phyloP scores from a whole-genome alignment of 73 alveolate species.

The Blepharisma japonicum region DNA sequence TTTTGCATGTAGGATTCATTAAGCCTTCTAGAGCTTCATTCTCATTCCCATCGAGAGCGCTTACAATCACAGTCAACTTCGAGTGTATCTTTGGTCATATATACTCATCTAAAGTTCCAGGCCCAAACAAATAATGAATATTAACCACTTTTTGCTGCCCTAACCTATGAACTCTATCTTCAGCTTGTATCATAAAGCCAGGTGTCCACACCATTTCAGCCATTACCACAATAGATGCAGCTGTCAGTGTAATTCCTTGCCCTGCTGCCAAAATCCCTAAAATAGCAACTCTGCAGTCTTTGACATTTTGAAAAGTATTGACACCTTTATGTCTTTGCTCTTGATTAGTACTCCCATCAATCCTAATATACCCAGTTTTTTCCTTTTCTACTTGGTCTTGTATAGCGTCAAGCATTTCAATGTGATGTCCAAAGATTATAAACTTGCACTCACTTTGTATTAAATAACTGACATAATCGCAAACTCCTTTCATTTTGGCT shows the following conservation, averaged over 20 bases:
- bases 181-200: slow-evolving; percentile 91
- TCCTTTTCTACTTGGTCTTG: slow-evolving; percentile 46
- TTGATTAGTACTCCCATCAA: slow-evolving; percentile 63
- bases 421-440: slow-evolving; percentile 85
- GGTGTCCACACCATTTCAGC: slow-evolving; percentile 97
- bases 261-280: slow-evolving; percentile 80
- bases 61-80: slow-evolving; percentile 47
- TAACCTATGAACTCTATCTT: slow-evolving; percentile 94
- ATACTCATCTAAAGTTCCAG: slow-evolving; percentile 75
- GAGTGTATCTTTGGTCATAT: slow-evolving; percentile 54
- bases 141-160: slow-evolving; percentile 84
- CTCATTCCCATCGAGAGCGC: slow-evolving; percentile 59
- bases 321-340: slow-evolving; percentile 67
- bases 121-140: slow-evolving; percentile 82
- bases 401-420: slow-evolving; percentile 57
- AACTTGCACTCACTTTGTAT: slow-evolving; percentile 74
- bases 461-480: slow-evolving; percentile 60
- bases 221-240: slow-evolving; percentile 86
- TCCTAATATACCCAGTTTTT: slow-evolving; percentile 56
- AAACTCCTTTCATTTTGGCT: slow-evolving; percentile 81
- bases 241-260: slow-evolving; percentile 89
- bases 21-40: slow-evolving; percentile 30
- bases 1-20: neutral
- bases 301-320: slow-evolving; percentile 63
- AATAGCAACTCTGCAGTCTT: slow-evolving; percentile 66